phyloP scores from a whole-genome alignment of 441 rosid species.

The Syzygium malaccense region DNA sequence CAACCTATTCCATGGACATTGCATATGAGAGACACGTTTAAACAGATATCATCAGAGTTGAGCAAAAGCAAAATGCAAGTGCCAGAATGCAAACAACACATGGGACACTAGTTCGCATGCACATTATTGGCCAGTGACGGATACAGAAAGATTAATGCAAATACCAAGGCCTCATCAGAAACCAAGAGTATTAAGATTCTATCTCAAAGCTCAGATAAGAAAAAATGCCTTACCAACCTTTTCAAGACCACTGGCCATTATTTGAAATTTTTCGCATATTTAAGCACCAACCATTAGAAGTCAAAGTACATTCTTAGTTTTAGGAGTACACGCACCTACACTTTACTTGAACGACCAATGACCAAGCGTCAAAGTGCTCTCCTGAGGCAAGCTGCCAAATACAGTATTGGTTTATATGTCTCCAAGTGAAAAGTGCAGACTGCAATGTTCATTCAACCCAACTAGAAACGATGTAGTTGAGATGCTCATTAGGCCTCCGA shows the following conservation, averaged over 20 bases:
- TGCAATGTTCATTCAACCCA: neutral
- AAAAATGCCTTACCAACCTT: neutral
- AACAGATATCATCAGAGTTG: neutral
- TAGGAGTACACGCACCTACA: neutral
- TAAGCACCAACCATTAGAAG: neutral
- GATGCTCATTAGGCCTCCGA: neutral
- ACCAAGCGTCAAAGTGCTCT: neutral
- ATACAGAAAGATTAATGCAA: neutral
- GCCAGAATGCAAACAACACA: neutral
- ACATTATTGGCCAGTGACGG: neutral
- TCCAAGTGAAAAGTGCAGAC: too few relatives aligned
- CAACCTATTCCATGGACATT: slow-evolving; percentile 28
- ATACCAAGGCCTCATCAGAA: neutral
- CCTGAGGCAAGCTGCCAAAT: neutral
- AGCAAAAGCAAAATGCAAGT: neutral
- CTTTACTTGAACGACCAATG: neutral
- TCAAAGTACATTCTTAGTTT: neutral
- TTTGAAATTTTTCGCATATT: neutral
- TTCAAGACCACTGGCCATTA: neutral
- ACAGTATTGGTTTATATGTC: too few relatives aligned
- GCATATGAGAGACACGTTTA: neutral
- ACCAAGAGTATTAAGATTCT: neutral
- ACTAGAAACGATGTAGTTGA: neutral
- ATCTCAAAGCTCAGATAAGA: neutral
- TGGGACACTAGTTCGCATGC: neutral